Base-by-base conservation (phyloP, 495 filamentous ascomycete genomes). In the Lasiosphaeria ovina region DNA sequence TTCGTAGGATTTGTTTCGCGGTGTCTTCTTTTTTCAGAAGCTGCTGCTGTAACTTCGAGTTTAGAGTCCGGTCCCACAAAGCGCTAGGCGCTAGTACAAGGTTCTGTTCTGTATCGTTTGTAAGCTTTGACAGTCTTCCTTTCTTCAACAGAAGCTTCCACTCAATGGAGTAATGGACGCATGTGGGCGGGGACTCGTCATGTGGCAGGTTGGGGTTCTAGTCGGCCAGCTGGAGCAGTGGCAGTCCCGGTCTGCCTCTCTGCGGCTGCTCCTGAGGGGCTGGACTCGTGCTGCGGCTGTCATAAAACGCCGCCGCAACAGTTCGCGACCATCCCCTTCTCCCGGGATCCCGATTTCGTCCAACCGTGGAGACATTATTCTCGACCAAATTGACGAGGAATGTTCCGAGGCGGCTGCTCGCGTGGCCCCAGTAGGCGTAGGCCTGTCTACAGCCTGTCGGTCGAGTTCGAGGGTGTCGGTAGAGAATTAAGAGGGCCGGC, bases 161-260 rank as follows among this genome's bases (percentile, higher is more conserved):
- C 54, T 74, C 61, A 48, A 73, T 66, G 34, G 62, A 63, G 61
- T 68, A 74, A 66, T 68, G 65, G 52, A 70, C 70, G 53, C 59
- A 67, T 55, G 59, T 68, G 40, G 60, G 65, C 45, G 61, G 65
- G 35, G 34, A 55, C 57, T 67, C 56, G 24, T 65, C 51, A 56
- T 67, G 67, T 63, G 57, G 45, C 44, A 57, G 51, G 55, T 56
- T 65, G 11, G 55, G 61, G 53, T 57, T 45, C 66, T 55, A 66
- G 49, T 66, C 61, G 42, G 58, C 61, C 50, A 61, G 34, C 51
- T 55, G 47, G 31, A 67, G 54, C 14, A 67, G 60, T 55, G 64
- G 60, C n/a, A 69, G 54, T 57, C 51, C 54, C 24, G 33, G 44
- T 44, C 56, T 63, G 45, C 44, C n/a, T 57, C 42, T 55, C 32